phyloP scores from a whole-genome alignment of 2,329 filamentous ascomycete genomes.

The Penicillium sp. region DNA sequence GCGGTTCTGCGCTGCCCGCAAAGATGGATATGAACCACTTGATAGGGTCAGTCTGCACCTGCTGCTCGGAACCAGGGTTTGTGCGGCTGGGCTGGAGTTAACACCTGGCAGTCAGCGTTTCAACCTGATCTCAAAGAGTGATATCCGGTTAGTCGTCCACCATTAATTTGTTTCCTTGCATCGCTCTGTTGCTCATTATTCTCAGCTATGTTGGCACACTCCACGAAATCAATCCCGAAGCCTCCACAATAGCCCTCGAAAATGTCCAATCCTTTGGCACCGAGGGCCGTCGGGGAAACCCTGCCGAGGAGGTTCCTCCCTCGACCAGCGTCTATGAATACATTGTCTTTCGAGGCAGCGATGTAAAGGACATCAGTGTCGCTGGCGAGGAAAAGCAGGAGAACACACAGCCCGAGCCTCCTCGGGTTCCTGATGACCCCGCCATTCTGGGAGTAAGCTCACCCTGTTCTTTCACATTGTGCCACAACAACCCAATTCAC shows the following conservation, averaged over 20 bases:
- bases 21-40: conserved; percentile 56
- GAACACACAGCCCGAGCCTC: conserved; percentile 73
- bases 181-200: conserved; percentile 39
- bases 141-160: conserved; percentile 76
- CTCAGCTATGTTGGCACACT: conserved; percentile 89
- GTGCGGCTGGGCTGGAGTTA: conserved; percentile 41
- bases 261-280: conserved; percentile 95
- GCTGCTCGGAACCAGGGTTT: conserved; percentile 36
- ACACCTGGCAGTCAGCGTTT: conserved; percentile 74
- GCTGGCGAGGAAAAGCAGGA: conserved; percentile 76
- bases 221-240: conserved; percentile 97
- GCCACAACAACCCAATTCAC: not conserved
- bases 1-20: conserved; percentile 34
- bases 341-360: conserved; percentile 96
- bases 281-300: conserved; percentile 80
- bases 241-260: conserved; percentile 94
- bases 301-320: conserved; percentile 79
- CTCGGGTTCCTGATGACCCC: conserved; percentile 87
- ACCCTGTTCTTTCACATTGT: not conserved
- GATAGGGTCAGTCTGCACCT: conserved; percentile 49
- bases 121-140: conserved; percentile 95
- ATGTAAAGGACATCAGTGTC: conserved; percentile 97
- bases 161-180: conserved; percentile 11
- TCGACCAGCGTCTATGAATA: conserved; percentile 95
- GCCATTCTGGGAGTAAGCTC: conserved; percentile 94